Conservation (phyloP, 179 eudicot genomes). For the Corrigiola litoralis region DNA sequence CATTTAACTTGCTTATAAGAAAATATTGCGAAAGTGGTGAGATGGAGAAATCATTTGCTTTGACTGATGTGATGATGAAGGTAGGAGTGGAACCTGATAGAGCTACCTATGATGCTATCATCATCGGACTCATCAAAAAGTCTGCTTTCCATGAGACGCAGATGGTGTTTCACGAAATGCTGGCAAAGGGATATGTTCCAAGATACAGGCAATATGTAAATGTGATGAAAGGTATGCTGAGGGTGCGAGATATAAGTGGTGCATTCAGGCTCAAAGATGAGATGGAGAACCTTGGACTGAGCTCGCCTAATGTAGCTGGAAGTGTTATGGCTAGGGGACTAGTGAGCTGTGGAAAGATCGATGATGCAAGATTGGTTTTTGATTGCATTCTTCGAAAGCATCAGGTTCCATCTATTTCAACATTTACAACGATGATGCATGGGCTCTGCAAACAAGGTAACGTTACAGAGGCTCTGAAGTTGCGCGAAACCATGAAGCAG, state of each 20-base stretch:
- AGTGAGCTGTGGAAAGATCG: conserved; percentile 52
- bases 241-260: conserved; percentile 49
- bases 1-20: conserved; percentile 56
- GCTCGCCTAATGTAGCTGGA: conserved; percentile 43
- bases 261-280: conserved; percentile 68
- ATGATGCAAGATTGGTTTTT: conserved; percentile 60
- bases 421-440: conserved; percentile 80
- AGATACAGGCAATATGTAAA: conserved; percentile 43
- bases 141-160: conserved; percentile 40
- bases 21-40: conserved; percentile 48
- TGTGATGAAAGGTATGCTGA: conserved; percentile 58
- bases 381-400: conserved; percentile 50
- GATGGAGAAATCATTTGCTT: conserved; percentile 53
- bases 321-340: conserved; percentile 80
- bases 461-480: conserved; percentile 44
- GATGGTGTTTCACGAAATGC: conserved; percentile 55
- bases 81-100: conserved; percentile 44
- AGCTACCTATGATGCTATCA: conserved; percentile 50
- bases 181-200: conserved; percentile 54
- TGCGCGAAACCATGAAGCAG: conserved; percentile 47
- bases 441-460: conserved; percentile 53
- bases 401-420: conserved; percentile 57
- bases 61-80: conserved; percentile 46
- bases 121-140: conserved; percentile 46
- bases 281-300: conserved; percentile 48